Base-by-base conservation (phyloP, 768 basidiomycete species). In the Rubroboletus satanas region DNA sequence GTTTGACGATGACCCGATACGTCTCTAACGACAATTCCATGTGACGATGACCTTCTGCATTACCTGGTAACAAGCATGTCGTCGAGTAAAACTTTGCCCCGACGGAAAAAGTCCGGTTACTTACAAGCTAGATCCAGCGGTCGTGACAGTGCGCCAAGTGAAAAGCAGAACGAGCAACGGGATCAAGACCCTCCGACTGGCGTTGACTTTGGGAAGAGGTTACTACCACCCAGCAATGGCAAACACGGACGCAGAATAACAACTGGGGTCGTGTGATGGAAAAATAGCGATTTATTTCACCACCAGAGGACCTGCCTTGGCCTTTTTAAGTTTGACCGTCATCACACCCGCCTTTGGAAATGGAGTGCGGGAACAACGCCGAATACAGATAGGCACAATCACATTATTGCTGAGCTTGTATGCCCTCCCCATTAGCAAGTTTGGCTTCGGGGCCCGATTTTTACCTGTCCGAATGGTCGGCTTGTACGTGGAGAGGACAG, bases 11-110 rank as follows among this genome's bases (percentile, higher is more conserved):
- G 63, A 76, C 76, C 70, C 75, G 78, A 73, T 79, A 83, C 49
- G 75, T 76, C 74, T 85, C 83, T 68, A 76, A 71, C 56, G 84
- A 80, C 57, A 83, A 65, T 63, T 80, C 80, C 85, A 85, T 85
- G 62, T 70, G 75, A 59, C 50, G 56, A 54, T 57, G 61, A 59
- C 59, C 57, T 57, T 42, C 45, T 37, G 72, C 78, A 81, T 81
- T 71, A 55, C 66, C 58, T 68, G 15, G 18, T 36, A 44, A 32
- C 23, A 8, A 29, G 15, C 2, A 21, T 32, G 21, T 26, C 5
- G 37, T 62, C 15, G 38, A 33, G 39, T 47, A 9, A 52, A 53
- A 1, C 3, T 33, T 32, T 42, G 1, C 14, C 18, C 14, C 0
- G 17, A 51, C 37, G 45, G 36, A 47, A 49, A 28, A 12, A 38